These are phyloP conservation scores for Colletotrichum sp. DNA, from an alignment of 2,329 filamentous ascomycete genomes.

Conservation along the genomic window DNA sequence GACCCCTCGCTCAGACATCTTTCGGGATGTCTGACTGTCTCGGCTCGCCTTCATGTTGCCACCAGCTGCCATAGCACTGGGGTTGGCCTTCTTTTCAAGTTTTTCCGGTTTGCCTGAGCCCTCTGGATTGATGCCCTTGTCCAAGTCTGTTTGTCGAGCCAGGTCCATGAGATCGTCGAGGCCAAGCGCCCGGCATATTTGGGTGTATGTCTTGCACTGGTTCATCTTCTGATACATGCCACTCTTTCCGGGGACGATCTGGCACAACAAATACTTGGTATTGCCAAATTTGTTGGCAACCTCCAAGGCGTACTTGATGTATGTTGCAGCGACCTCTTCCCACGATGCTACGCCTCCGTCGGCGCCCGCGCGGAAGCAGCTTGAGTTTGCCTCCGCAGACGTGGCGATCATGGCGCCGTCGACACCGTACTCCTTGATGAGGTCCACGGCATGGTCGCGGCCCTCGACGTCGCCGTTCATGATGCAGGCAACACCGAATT, in stretches of 20 bases:
- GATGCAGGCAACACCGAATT: constrained; percentile 86
- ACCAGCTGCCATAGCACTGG: constrained; percentile 52
- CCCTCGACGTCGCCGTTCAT: constrained; percentile 93
- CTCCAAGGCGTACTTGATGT: constrained; percentile 73
- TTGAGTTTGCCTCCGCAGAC: constrained; percentile 87
- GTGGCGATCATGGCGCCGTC: constrained; percentile 98
- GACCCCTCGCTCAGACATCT: constrained; percentile 37
- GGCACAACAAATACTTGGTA: constrained; percentile 87
- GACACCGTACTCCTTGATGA: constrained; percentile 81
- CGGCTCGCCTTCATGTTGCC: constrained; percentile 44
- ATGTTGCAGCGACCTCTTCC: constrained; percentile 78
- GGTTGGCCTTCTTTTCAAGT: constrained; percentile 36
- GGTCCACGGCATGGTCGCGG: constrained; percentile 70
- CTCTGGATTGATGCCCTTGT: constrained; percentile 62
- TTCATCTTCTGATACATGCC: constrained; percentile 66
- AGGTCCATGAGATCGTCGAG: constrained; percentile 65
- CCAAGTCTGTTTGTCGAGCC: constrained; percentile 69
- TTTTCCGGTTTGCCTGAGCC: constrained; percentile 36
- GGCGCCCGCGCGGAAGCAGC: constrained; percentile 74
- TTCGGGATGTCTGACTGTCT: not conserved
- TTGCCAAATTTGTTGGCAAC: constrained; percentile 89
- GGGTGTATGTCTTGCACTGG: constrained; percentile 71
- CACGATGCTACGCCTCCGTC: constrained; percentile 76
- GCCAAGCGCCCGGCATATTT: constrained; percentile 68
- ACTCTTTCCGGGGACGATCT: constrained; percentile 84